Evolutionary conservation across 495 filamentous ascomycete species (phyloP).

Genomic region (Cudoniella acicularis): DNA sequence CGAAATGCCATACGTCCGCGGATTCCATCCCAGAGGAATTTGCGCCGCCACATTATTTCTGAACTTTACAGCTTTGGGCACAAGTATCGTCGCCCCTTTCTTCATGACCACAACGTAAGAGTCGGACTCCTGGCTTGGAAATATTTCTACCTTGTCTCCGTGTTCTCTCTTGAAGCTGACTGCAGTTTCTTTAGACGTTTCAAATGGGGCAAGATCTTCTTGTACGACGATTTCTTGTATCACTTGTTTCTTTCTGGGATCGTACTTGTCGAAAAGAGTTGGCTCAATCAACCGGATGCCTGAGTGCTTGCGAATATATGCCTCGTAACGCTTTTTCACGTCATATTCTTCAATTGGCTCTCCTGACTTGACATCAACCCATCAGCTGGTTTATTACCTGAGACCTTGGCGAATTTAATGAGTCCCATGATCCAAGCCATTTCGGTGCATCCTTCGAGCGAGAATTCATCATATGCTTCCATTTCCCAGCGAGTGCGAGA

Average conservation of each 20-base stretch:
- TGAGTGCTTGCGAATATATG: conserved; percentile 86
- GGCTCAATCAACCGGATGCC: conserved; percentile 96
- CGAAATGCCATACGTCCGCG: conserved; percentile 85
- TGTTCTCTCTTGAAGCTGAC: conserved; percentile 94
- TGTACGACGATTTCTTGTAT: conserved; percentile 93
- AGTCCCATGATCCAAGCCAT: conserved; percentile 99
- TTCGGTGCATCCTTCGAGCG: conserved; percentile 96
- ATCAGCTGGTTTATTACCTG: too few relatives aligned
- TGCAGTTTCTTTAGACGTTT: conserved; percentile 89
- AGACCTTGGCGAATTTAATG: too few relatives aligned
- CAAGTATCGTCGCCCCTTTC: conserved; percentile 85
- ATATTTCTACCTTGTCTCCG: conserved; percentile 91
- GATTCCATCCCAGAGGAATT: conserved; percentile 93
- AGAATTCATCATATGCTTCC: conserved; percentile 93
- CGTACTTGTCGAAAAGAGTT: conserved; percentile 91
- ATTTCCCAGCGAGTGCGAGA: conserved; percentile 97
- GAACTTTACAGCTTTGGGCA: conserved; percentile 91
- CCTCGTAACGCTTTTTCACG: conserved; percentile 90
- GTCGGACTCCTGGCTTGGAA: conserved; percentile 90
- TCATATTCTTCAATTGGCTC: conserved; percentile 96
- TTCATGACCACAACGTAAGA: conserved; percentile 80
- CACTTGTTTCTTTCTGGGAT: conserved; percentile 94
- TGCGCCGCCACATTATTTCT: conserved; percentile 94
- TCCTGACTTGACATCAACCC: conserved; percentile 88
- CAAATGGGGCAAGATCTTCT: conserved; percentile 91